phyloP scores from a whole-genome alignment of 2,329 filamentous ascomycete species.

The Calonectria pauciramosa region DNA sequence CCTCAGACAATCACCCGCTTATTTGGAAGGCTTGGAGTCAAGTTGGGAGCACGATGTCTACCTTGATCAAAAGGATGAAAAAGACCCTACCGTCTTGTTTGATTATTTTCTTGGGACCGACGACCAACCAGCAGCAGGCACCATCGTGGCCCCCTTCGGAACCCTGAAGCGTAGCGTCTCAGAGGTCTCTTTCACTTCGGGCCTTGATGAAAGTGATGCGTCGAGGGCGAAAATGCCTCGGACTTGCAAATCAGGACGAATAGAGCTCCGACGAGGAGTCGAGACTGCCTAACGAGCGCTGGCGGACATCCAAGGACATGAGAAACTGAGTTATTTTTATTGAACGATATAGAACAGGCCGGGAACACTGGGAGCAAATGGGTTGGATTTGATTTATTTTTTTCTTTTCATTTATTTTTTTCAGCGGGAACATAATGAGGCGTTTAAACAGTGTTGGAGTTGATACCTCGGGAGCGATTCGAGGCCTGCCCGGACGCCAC shows the following conservation, averaged over 20 bases:
- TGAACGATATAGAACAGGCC: constrained; percentile 22
- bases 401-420: not conserved
- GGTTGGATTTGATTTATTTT: constrained; percentile 1
- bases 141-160: constrained; percentile 42
- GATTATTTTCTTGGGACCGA: constrained; percentile 32
- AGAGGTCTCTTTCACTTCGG: constrained; percentile 64
- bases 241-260: constrained; percentile 54
- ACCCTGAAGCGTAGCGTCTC: constrained; percentile 66
- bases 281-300: constrained; percentile 38
- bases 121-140: constrained; percentile 38
- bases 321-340: constrained; percentile 24
- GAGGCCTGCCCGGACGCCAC: constrained; percentile 23
- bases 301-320: not conserved
- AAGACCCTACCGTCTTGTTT: constrained; percentile 36
- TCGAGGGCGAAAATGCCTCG: constrained; percentile 55
- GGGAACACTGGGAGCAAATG: constrained; percentile 24
- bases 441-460: constrained; percentile 27
- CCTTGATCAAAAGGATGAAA: constrained; percentile 58
- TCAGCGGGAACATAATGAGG: constrained; percentile 24
- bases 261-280: constrained; percentile 53
- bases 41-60: constrained; percentile 67
- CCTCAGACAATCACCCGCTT: constrained; percentile 62
- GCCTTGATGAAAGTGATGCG: constrained; percentile 48
- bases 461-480: constrained; percentile 18
- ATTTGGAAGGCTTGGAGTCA: constrained; percentile 66